phyloP scores from a whole-genome alignment of 2,329 filamentous ascomycete species.

The Pestalotiopsis sp. region DNA sequence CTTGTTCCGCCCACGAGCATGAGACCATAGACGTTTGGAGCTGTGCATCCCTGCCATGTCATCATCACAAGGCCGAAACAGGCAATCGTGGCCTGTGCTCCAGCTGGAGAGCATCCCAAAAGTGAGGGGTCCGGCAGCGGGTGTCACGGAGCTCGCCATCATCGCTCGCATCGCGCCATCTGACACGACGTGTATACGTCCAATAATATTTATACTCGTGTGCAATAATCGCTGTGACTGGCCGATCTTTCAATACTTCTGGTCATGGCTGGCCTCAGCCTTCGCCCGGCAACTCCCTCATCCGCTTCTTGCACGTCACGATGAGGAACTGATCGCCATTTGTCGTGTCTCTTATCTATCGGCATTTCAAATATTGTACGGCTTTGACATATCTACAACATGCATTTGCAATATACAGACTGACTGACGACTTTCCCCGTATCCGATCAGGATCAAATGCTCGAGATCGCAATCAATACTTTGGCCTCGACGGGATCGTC shows the following conservation, averaged over 20 bases:
- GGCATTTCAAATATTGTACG: not conserved
- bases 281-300: not conserved
- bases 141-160: constrained; percentile 2
- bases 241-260: not conserved
- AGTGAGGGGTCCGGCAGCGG: not conserved
- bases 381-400: not conserved
- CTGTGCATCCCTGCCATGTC: not conserved
- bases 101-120: not conserved
- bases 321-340: not conserved
- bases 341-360: not conserved
- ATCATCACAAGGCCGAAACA: not conserved
- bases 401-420: not conserved
- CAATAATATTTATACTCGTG: not conserved
- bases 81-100: not conserved
- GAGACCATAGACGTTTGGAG: not conserved
- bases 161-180: constrained; percentile 2
- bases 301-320: not conserved
- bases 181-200: not conserved
- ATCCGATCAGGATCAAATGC: too few species aligned
- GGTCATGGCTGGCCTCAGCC: not conserved
- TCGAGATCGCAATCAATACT: constrained; percentile 14
- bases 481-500: constrained; percentile 28
- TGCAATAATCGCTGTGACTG: not conserved
- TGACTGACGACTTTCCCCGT: not conserved
- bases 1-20: not conserved